Evolutionary conservation across 768 basidiomycete genomes (phyloP), one percentile per base, ranked within the genome.

Genomic region (Austroboletus eburneus): DNA sequence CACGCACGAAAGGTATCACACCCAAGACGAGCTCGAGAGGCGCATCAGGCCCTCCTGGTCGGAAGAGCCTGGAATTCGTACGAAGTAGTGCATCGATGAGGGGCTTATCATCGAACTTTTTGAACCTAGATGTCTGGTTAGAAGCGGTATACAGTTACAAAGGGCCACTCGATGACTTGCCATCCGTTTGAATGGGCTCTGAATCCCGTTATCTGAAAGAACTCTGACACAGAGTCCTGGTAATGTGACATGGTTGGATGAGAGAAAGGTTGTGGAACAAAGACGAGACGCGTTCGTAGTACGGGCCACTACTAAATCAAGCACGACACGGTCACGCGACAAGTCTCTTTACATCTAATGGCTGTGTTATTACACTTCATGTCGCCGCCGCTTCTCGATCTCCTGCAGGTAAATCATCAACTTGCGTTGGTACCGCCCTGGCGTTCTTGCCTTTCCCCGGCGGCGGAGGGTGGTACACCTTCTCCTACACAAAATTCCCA

Each of bases 391-490:
- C n/a, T n/a, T n/a, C n/a, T n/a, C n/a, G n/a, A n/a, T n/a, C 17
- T 79, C 81, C 47, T 98, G 68, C 34, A 99, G 69, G 21, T 72
- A 72, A 59, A 79, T 76, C 62, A 98, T 83, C 12, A 81, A 83
- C 25, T 81, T 79, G 35, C 78, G 76, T 14, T 95, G 9, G 32
- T 33, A n/a, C 16, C 32, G 32, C 32, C 32, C 4, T 56, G 7
- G 45, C 45, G 39, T 80, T 81, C 65, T 75, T 87, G 34, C 85
- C 87, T 54, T 82, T 90, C 1, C 86, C 87, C 0, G 86, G 86
- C 2, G 87, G 88, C 8, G 87, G 88, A 4, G 88, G 88, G 57
- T 85, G 84, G 71, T 89, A 91, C 8, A 83, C 81, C 64, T 89
- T 88, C 45, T 81, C 83, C 87, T 35, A 35, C 16, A 4, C 4